phyloP scores from a whole-genome alignment of 352 stramenopile species.

The Globisporangium solare region DNA sequence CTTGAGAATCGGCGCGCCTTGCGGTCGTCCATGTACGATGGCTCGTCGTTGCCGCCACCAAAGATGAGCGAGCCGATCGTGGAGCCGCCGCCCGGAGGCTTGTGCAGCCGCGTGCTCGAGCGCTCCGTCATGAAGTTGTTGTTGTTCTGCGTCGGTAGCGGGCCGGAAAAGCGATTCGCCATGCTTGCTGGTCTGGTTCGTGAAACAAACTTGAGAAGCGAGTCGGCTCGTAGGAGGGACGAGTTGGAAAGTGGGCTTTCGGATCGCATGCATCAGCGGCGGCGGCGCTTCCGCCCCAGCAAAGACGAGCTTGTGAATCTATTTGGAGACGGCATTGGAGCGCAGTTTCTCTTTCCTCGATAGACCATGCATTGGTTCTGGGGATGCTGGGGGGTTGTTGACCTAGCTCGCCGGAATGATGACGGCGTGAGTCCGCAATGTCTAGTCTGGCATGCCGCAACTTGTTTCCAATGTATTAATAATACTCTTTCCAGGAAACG shows the following conservation, averaged over 20 bases:
- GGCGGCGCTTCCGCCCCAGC: no score
- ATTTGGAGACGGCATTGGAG: constrained; percentile 1
- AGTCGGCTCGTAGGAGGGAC: not conserved
- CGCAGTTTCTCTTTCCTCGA: constrained; percentile 5
- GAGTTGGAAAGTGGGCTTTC: constrained; percentile 8
- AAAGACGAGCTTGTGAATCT: not conserved
- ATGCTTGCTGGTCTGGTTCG: constrained; percentile 8
- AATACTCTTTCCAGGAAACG: constrained; percentile 10
- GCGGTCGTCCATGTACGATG: constrained; percentile 49
- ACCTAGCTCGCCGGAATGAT: no score
- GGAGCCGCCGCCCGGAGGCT: constrained; percentile 42
- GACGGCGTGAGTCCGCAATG: no score
- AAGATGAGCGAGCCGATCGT: constrained; percentile 50
- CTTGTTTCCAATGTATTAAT: constrained; percentile 6
- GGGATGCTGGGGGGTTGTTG: no score
- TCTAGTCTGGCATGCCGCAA: no score
- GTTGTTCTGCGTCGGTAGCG: constrained; percentile 25
- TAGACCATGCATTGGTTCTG: no score
- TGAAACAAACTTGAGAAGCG: not conserved
- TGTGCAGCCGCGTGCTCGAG: constrained; percentile 36
- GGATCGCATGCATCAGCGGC: not conserved
- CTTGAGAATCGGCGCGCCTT: constrained; percentile 37
- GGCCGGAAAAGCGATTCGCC: constrained; percentile 21
- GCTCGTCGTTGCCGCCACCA: constrained; percentile 24
- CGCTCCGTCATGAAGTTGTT: constrained; percentile 45